Base-by-base conservation (phyloP, 345 rosid species). In the Salix dunnii region DNA sequence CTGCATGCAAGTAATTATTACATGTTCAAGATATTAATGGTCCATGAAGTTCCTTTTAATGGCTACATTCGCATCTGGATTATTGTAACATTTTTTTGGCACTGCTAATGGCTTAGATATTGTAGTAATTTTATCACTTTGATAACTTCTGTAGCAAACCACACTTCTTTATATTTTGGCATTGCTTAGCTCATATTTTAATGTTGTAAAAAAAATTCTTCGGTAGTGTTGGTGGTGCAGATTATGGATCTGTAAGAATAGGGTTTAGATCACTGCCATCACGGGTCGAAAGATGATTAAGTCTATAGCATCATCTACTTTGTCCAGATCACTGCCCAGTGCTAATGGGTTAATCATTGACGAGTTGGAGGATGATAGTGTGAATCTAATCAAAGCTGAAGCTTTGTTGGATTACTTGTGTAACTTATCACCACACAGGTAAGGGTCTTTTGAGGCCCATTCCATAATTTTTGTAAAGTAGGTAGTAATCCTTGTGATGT, bases 381-480 rank as follows among this genome's bases (percentile, higher is more conserved):
- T 84, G 60, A 92, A 89, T 38, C 81, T 96, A 73, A 85, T 96
- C 71, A 86, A 91, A 81, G 61, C 80, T 51, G 98, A 96, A 85
- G 91, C 99, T 79, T 88, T 90, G 64, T 83, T 96, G 79, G 94
- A 96, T 82, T 94, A 92, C 84, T 83, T 96, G 74, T 94, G 98
- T 87, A 96, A 96, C 82, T 87, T 96, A 83, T 77, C 97, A 31
- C 97, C 99, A 72, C 99, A 96, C 87, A 92, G 99, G 99, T 91
- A 70, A 46, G n/a, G 31, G 48, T 66, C n/a, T n/a, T n/a, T n/a
- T n/a, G n/a, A n/a, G n/a, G n/a, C n/a, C n/a, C n/a, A n/a, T n/a
- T 46, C 30, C 43, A 42, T 55, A 48, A 36, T 4, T 68, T 25
- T 25, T 2, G 75, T 58, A 30, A 21, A n/a, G 4, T 0, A 25